Percentiles rank a stretch among this genome's conserved stretches.
Conservation (phyloP, 768 basidiomycete species). For the Termitomyces sp. region DNA sequence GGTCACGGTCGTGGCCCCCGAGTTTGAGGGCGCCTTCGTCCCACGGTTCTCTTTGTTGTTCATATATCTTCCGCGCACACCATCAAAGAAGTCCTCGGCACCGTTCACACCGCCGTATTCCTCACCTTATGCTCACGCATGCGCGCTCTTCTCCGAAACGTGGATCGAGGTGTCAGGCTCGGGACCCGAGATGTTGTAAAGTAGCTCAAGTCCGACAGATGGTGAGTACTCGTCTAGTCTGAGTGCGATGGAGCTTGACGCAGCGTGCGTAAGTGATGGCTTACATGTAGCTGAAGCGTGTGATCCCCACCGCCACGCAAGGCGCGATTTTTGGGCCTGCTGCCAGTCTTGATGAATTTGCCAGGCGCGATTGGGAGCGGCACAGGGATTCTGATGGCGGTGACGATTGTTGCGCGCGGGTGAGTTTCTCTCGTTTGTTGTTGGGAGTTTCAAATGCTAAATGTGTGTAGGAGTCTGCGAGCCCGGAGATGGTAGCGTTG, state of each 20-base stretch:
- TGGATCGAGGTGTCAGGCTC: slow-evolving; percentile 99
- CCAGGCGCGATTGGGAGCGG: slow-evolving; percentile 96
- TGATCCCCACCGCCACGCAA: slow-evolving; percentile 97
- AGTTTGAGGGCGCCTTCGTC: slow-evolving; percentile 96
- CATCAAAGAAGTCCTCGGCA: slow-evolving; percentile 82
- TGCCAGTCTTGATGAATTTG: slow-evolving; percentile 89
- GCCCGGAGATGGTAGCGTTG: too few relatives aligned
- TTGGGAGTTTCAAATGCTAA: too few relatives aligned
- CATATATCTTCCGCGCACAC: slow-evolving; percentile 98
- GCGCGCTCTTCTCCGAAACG: slow-evolving; percentile 97
- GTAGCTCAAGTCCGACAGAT: slow-evolving; percentile 98
- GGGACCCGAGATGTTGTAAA: slow-evolving; percentile 96
- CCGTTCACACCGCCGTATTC: slow-evolving; percentile 89
- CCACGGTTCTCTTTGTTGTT: slow-evolving; percentile 96
- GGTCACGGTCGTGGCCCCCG: slow-evolving; percentile 91
- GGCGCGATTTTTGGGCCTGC: slow-evolving; percentile 92
- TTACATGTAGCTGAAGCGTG: slow-evolving; percentile 98
- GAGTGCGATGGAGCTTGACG: not conserved
- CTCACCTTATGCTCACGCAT: slow-evolving; percentile 90
- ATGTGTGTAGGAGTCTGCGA: too few relatives aligned
- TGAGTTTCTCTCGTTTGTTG: too few relatives aligned
- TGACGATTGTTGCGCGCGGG: slow-evolving; percentile 91
- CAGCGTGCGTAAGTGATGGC: slow-evolving; percentile 64
- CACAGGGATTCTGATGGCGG: slow-evolving; percentile 95
- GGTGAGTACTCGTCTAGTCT: slow-evolving; percentile 36